phyloP scores from a whole-genome alignment of 352 stramenopile species.

The Pythium phragmiticola region DNA sequence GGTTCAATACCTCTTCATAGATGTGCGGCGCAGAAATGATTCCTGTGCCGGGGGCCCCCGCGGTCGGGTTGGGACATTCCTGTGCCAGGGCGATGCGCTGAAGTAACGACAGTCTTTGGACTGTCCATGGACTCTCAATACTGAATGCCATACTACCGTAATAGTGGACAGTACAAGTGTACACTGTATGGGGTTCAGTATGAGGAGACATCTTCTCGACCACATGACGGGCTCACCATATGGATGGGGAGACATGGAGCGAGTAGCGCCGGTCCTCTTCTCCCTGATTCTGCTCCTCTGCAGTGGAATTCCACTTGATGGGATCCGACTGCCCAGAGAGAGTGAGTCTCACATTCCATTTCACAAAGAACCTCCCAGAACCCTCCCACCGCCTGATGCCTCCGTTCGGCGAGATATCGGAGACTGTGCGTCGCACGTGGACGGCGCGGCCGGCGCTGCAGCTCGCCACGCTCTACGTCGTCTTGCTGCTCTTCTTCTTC shows the following conservation, averaged over 20 bases:
- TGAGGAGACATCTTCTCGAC: neutral
- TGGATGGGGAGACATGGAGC: neutral
- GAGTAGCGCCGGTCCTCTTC: neutral
- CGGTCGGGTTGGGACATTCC: too few relatives aligned
- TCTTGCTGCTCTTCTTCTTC: constrained; percentile 22
- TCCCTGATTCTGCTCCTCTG: neutral
- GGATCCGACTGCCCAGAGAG: too few relatives aligned
- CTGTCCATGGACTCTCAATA: too few relatives aligned
- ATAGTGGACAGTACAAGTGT: neutral
- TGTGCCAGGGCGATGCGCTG: too few relatives aligned
- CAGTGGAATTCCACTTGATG: too few relatives aligned
- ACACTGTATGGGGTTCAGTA: neutral
- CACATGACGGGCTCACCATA: neutral
- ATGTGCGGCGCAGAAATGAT: too few relatives aligned
- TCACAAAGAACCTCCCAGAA: neutral
- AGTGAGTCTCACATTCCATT: neutral
- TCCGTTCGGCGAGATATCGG: neutral
- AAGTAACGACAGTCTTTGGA: too few relatives aligned
- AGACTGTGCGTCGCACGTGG: constrained; percentile 5
- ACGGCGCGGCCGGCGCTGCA: constrained; percentile 13
- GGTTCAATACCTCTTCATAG: too few relatives aligned
- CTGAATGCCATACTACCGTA: neutral
- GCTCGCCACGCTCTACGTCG: constrained; percentile 10
- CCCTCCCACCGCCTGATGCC: neutral
- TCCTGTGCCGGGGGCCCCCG: too few relatives aligned